Evolutionary conservation across 371 early-diverging fungal genomes (phyloP), one percentile per base, ranked within the genome.

Genomic region (Rhizomucor miehei): DNA sequence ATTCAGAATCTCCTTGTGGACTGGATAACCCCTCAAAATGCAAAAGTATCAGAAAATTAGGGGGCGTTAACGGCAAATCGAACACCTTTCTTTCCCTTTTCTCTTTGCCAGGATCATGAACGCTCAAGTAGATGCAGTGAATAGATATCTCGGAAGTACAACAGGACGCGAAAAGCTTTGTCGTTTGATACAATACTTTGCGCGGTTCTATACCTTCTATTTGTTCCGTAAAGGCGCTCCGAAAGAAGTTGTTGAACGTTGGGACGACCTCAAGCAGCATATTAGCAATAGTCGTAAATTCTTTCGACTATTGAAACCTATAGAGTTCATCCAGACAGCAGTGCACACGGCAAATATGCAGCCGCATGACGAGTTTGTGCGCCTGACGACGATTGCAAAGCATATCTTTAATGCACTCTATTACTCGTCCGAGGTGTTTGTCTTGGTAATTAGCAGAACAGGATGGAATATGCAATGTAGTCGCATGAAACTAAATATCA

Each of bases 131-230:
- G 19, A 19, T 25, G 14, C 47, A 24, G n/a, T 55, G 19, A 70
- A 67, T 46, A 44, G 54, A 11, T 86, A 66, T 60, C 67, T 84
- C 10, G 71, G 64, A 46, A 84, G 84, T 9, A 87, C 89, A 6
- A 75, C 71, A 1, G 92, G 91, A 37, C 84, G 92, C 51, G 92
- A 91, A 68, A 91, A 92, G 62, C 55, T 78, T 1, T 91, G 88
- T 62, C 77, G 91, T 47, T 53, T 80, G 12, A 77, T 89, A 1
- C 92, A 91, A 63, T 90, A 90, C 73, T 82, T 89, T 68, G 79
- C 88, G 3, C 83, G 89, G 11, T 81, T 77, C 49, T 81, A 79
- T 48, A 80, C 71, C 35, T 85, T 81, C 71, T 79, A 81, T 56
- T 62, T 77, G 53, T 38, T 57, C 50, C 62, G 75, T 47, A 57